phyloP scores from a whole-genome alignment of 1,139 yeast genomes.

The Zygotorulaspora mrakii region DNA sequence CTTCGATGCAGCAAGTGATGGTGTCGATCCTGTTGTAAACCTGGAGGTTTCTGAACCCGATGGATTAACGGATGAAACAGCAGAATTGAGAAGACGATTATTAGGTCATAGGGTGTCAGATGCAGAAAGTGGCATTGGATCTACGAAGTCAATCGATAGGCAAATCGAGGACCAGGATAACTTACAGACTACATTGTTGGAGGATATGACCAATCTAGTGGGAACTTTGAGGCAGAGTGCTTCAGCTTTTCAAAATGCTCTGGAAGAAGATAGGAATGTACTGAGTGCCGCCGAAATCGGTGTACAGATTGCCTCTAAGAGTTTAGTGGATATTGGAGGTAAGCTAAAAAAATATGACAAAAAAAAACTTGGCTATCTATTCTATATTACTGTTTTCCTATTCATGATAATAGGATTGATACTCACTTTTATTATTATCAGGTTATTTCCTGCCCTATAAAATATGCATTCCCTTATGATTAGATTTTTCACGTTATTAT shows the following conservation, averaged over 20 bases:
- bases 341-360: conserved; percentile 36
- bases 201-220: conserved; percentile 39
- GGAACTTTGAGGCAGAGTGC: conserved; percentile 40
- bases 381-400: conserved; percentile 33
- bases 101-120: conserved; percentile 24
- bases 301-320: conserved; percentile 38
- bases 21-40: conserved; percentile 4
- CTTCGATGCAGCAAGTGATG: conserved; percentile 24
- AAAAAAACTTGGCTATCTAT: conserved; percentile 35
- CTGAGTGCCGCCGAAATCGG: conserved; percentile 42
- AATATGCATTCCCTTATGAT: not conserved
- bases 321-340: conserved; percentile 32
- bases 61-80: conserved; percentile 21
- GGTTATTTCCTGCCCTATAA: conserved; percentile 40
- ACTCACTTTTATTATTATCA: conserved; percentile 37
- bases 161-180: conserved; percentile 39
- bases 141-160: conserved; percentile 31
- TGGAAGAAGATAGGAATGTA: conserved; percentile 39
- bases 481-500: not conserved
- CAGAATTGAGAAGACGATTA: conserved; percentile 35
- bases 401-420: conserved; percentile 34
- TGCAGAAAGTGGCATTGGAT: conserved; percentile 12
- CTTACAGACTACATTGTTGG: conserved; percentile 37
- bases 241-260: conserved; percentile 39
- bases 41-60: conserved; percentile 3